Conservation (phyloP, 805 yeast species). For the Peterozyma toletana region DNA sequence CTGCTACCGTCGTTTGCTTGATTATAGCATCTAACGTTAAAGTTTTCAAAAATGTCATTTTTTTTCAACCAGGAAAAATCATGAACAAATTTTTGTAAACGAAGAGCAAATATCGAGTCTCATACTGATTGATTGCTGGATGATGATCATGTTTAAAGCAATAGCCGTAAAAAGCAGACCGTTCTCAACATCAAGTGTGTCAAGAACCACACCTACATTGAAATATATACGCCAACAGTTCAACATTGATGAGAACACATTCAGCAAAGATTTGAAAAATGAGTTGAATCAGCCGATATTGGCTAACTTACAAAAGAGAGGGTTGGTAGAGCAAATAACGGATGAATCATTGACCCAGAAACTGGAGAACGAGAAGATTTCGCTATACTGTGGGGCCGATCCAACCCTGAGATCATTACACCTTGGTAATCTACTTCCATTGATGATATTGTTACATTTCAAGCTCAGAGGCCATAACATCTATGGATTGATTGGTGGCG, state of each 20-base stretch:
- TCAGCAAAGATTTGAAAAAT: slow-evolving; percentile 12
- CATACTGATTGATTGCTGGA: background rate
- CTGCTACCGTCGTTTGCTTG: too few species aligned
- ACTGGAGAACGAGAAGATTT: slow-evolving; percentile 29
- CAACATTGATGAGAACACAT: too few species aligned
- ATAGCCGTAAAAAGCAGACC: background rate
- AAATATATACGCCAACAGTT: too few species aligned
- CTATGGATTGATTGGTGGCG: slow-evolving; percentile 87
- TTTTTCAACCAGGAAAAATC: too few species aligned
- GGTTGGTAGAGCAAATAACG: slow-evolving; percentile 34
- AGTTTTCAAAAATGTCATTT: too few species aligned
- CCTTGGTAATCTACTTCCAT: slow-evolving; percentile 83
- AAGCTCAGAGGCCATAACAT: slow-evolving; percentile 77
- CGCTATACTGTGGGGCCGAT: slow-evolving; percentile 90
- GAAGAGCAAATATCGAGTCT: too few species aligned
- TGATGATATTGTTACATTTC: slow-evolving; percentile 80
- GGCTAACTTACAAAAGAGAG: slow-evolving; percentile 33
- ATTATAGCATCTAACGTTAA: too few species aligned
- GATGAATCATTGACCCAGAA: slow-evolving; percentile 22
- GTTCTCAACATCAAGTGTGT: slow-evolving; percentile 14
- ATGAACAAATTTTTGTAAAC: too few species aligned
- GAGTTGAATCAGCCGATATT: slow-evolving; percentile 28
- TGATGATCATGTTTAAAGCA: background rate
- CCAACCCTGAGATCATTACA: slow-evolving; percentile 90
- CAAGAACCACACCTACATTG: background rate